phyloP scores from a whole-genome alignment of 2,329 filamentous ascomycete species.

The Zymoseptoria pseudotritici region DNA sequence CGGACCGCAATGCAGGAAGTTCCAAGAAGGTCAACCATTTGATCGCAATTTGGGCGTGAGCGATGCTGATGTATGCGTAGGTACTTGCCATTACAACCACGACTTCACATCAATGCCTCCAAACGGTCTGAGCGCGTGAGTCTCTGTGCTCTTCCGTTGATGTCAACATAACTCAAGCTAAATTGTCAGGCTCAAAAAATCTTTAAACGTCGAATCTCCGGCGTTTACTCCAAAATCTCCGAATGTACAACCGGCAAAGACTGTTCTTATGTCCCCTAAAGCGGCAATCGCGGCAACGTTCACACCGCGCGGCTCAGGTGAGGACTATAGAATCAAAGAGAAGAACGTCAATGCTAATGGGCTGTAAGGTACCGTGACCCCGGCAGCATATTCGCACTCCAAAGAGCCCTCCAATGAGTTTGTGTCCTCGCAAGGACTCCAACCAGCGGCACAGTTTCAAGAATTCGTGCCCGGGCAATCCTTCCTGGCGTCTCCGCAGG shows the following conservation, averaged over 20 bases:
- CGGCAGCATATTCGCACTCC: constrained; percentile 32
- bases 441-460: constrained; percentile 41
- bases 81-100: constrained; percentile 30
- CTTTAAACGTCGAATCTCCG: constrained; percentile 89
- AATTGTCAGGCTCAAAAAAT: constrained; percentile 50
- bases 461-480: constrained; percentile 49
- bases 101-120: constrained; percentile 23
- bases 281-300: constrained; percentile 84
- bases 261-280: constrained; percentile 76
- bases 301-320: constrained; percentile 54
- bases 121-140: constrained; percentile 25
- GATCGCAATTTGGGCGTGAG: not conserved
- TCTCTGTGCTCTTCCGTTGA: not conserved
- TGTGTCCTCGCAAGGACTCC: constrained; percentile 22
- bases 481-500: constrained; percentile 45
- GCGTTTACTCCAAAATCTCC: constrained; percentile 58
- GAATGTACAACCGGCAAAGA: constrained; percentile 50
- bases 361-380: constrained; percentile 34
- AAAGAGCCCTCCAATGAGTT: constrained; percentile 43
- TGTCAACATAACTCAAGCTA: constrained; percentile 1
- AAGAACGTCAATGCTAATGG: constrained; percentile 7
- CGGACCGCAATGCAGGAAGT: constrained; percentile 29
- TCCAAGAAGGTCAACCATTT: constrained; percentile 23
- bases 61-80: constrained; percentile 13
- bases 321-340: constrained; percentile 1